Base-by-base conservation (phyloP, 2,329 filamentous ascomycete species). In the Epichloe elymi region DNA sequence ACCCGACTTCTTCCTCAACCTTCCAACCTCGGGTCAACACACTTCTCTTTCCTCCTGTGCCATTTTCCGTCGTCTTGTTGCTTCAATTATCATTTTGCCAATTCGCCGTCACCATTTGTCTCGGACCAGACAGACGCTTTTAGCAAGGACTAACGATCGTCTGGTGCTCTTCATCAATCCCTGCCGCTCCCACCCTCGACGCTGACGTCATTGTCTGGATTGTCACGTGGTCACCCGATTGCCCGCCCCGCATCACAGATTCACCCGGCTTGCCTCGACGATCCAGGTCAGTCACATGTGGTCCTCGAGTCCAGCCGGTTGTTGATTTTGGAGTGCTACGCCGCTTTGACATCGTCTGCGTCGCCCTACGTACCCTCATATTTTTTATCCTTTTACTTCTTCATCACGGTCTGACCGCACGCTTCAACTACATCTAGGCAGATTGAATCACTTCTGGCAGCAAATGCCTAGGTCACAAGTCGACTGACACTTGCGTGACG, bases 251-350 rank as follows among this genome's bases (percentile, higher is more conserved):
- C 50, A 44, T 40, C 40, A 15, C 11, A n/a, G 23, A 38, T 33
- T 36, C 38, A 35, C 33, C 17, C 20, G 33, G 48, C 48, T 36
- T 38, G 35, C 48, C 49, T 50, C 35, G 17, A 49, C 46, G 45
- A 48, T 41, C 47, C 50, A 35, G 30, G 50, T 52, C 33, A 36
- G 50, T 52, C 50, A 52, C 50, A 52, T 49, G 46, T 42, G 50
- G 36, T 26, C 26, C 44, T 17, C 35, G 23, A 48, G 45, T 43
- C 38, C 44, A 45, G 14, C 39, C 37, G 11, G 14, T 38, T 12
- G 30, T 30, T 40, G 37, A 36, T n/a, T 36, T n/a, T 40, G 15
- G 23, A 37, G 19, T 42, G 23, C 17, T 43, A 39, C 38, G 45
- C 45, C 37, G 44, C 33, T 5, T 51, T 35, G 20, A 40, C 40